phyloP scores from a whole-genome alignment of 2,329 filamentous ascomycete genomes.

The Phialophora tarda region DNA sequence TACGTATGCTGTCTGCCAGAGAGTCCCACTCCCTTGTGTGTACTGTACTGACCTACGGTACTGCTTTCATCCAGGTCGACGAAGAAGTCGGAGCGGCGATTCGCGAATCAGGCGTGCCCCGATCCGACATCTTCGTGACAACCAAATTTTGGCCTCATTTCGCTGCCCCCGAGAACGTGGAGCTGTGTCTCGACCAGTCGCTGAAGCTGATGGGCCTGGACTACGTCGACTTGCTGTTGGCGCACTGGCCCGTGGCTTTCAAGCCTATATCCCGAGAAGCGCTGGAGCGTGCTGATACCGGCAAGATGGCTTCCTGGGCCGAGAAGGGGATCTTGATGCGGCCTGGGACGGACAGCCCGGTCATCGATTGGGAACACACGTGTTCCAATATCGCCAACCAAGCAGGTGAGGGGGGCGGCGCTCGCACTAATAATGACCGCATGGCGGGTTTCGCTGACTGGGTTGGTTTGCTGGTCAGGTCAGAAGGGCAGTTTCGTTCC shows the following conservation, averaged over 20 bases:
- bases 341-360: slow-evolving; percentile 2
- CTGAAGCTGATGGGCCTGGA: slow-evolving; percentile 70
- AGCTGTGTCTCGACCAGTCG: slow-evolving; percentile 62
- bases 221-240: slow-evolving; percentile 73
- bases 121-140: slow-evolving; percentile 58
- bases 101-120: slow-evolving; percentile 59
- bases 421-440: too few species aligned
- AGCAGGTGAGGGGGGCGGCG: slow-evolving; percentile 6
- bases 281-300: slow-evolving; percentile 18
- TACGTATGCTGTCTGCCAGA: slow-evolving; percentile 23
- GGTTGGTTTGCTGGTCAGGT: slow-evolving; percentile 2
- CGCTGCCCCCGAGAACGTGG: slow-evolving; percentile 52
- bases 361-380: slow-evolving; percentile 26
- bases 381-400: slow-evolving; percentile 25
- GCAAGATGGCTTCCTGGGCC: slow-evolving; percentile 9
- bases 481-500: slow-evolving; percentile 42
- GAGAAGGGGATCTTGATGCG: slow-evolving; percentile 19
- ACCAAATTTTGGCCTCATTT: slow-evolving; percentile 62
- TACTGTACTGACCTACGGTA: neutral
- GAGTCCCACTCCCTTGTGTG: too few species aligned
- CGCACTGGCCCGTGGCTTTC: slow-evolving; percentile 57
- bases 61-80: slow-evolving; percentile 50
- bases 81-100: slow-evolving; percentile 59
- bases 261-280: slow-evolving; percentile 25
- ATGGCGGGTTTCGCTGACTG: neutral